phyloP scores from a whole-genome alignment of 1,139 yeast species.

The Yamadazyma dendronema region DNA sequence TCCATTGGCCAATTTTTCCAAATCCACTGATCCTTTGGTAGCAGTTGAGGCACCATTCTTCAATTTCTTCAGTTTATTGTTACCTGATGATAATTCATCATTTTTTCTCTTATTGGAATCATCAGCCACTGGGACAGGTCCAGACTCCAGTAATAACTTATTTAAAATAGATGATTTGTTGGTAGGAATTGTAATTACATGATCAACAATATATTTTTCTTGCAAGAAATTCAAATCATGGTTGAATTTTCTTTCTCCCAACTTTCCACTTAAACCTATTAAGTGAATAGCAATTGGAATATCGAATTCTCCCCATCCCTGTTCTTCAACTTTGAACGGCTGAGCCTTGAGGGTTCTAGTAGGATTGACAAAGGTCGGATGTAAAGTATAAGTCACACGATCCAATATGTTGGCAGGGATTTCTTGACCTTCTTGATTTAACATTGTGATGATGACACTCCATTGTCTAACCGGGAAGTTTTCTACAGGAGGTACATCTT shows the following conservation, averaged over 20 bases:
- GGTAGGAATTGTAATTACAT: slow-evolving; percentile 71
- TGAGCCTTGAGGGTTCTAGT: slow-evolving; percentile 74
- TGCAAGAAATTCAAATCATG: slow-evolving; percentile 88
- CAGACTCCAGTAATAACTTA: slow-evolving; percentile 74
- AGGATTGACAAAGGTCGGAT: slow-evolving; percentile 93
- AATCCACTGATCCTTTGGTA: slow-evolving; percentile 71
- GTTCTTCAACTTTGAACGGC: slow-evolving; percentile 89
- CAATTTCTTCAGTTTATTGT: slow-evolving; percentile 59
- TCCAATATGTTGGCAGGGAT: slow-evolving; percentile 88
- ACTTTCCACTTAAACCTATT: slow-evolving; percentile 64
- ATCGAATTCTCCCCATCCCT: slow-evolving; percentile 99
- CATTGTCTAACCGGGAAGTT: slow-evolving; percentile 97
- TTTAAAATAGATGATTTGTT: slow-evolving; percentile 68
- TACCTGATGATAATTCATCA: slow-evolving; percentile 23
- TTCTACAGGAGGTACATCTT: slow-evolving; percentile 83
- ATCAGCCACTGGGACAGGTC: slow-evolving; percentile 64
- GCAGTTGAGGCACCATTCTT: slow-evolving; percentile 46
- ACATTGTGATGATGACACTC: slow-evolving; percentile 73
- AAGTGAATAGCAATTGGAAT: slow-evolving; percentile 76
- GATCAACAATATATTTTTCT: slow-evolving; percentile 76
- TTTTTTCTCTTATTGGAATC: slow-evolving; percentile 29
- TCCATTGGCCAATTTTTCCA: slow-evolving; percentile 88
- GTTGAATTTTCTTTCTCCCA: slow-evolving; percentile 80
- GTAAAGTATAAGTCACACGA: slow-evolving; percentile 87
- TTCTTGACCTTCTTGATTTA: slow-evolving; percentile 80